Evolutionary conservation across 495 filamentous ascomycete genomes (phyloP), one percentile per base, ranked within the genome.

Genomic region (Trichoderma parareesei): DNA sequence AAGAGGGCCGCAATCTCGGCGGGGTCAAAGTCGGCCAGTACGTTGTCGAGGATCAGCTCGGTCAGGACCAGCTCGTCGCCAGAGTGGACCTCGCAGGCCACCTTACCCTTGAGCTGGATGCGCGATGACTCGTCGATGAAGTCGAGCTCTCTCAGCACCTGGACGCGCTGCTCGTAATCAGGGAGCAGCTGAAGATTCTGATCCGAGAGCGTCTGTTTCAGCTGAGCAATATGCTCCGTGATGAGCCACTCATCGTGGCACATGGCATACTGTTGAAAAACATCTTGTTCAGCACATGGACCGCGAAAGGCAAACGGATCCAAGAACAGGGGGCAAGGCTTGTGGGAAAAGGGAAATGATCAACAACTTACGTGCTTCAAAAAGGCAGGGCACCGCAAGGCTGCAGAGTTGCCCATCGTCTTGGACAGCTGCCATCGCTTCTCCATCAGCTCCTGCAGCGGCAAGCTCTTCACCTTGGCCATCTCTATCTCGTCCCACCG

Each of bases 21-120:
- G 1, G 94, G 92, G 67, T 96, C 93, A 74, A 91, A 98, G 67
- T 96, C 90, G 20, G 92, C 92, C 4, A 98, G 86, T 6, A 96
- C 91, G 73, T 98, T 98, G 69, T 98, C 95, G 16, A 98, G 86
- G 60, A 98, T 88, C 4, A 98, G 83, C 73, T 98, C 94, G 1
- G 94, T 98, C 37, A 98, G 84, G 8, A 98, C 92, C n/a, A 98
- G 84, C 75, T 98, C 94, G 72, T 97, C 94, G 18, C 93, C 92
- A 4, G 93, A 97, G 78, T 98, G 95, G 67, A 98, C 90, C 81
- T 98, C 94, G 77, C 94, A 98, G 18, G 94, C 94, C 40, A 98
- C 94, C 76, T 97, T 96, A 74, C 94, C 94, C 77, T 98, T 98
- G 66, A 98, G 81, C 76, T 93, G 88, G 41, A 98, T 93, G 57